phyloP scores from a whole-genome alignment of 345 rosid genomes.

The Geranium brycei region DNA sequence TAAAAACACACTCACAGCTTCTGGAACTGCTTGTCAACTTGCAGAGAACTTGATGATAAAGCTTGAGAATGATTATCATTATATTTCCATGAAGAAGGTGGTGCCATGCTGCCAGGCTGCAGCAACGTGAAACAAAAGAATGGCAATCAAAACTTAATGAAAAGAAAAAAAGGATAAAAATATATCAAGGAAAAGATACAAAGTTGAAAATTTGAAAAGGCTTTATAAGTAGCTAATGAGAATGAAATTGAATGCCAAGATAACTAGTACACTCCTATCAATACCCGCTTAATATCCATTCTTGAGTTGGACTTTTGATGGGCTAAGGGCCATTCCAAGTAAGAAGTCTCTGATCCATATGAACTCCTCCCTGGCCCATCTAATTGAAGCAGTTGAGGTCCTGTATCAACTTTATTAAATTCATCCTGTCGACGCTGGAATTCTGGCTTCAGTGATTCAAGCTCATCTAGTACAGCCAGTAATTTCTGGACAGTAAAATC shows the following conservation, averaged over 20 bases:
- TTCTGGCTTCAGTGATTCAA: conserved; percentile 71
- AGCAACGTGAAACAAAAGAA: conserved; percentile 11
- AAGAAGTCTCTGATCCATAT: conserved; percentile 23
- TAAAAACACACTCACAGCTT: conserved; percentile 51
- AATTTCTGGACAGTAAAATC: conserved; percentile 37
- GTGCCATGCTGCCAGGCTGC: conserved; percentile 35
- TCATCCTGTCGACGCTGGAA: conserved; percentile 38
- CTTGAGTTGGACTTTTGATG: conserved; percentile 23
- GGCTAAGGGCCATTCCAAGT: conserved; percentile 33
- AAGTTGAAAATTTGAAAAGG: not conserved
- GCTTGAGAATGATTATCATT: conserved; percentile 23
- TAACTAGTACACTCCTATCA: not conserved
- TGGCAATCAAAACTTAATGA: not conserved
- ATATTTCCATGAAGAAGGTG: conserved; percentile 47
- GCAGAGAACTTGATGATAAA: conserved; percentile 27
- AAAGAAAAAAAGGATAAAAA: conserved; percentile 5
- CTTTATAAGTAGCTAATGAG: not conserved
- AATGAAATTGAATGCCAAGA: not conserved
- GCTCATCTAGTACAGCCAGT: conserved; percentile 55
- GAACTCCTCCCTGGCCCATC: conserved; percentile 20
- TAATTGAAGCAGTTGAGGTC: conserved; percentile 19
- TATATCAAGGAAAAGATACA: not conserved
- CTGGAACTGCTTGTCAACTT: conserved; percentile 62
- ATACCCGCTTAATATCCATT: conserved; percentile 31
- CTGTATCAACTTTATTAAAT: conserved; percentile 27